Base-by-base conservation (phyloP, 2,329 filamentous ascomycete species). In the Sphaerulina musiva region DNA sequence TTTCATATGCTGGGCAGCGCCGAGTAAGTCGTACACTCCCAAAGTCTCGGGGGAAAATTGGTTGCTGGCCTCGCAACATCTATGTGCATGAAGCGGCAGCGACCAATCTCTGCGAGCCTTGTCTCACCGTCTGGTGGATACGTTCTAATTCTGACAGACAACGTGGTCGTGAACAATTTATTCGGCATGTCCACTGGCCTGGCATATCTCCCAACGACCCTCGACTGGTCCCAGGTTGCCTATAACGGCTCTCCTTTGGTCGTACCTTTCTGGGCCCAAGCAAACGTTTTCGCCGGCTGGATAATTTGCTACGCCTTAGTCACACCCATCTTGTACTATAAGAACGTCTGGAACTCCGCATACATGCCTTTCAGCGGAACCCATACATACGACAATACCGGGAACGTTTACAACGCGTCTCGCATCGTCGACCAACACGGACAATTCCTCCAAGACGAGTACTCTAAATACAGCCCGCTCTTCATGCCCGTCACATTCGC, bases 1-100 rank as follows among this genome's bases (percentile, higher is more conserved):
- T 8, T 48, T 48, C 46, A 48, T 48, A 12, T 48, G 46, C 34
- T 48, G 46, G 46, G 46, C 46, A 29, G 46, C 46, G n/a, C 46
- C 46, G 14, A 41, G 32, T 36, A 36, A 36, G 32, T 12, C 32
- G 4, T 9, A 34, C 11, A 36, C 8, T 36, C 32, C 32, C 8
- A 12, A 2, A 20, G 20, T 4, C 20, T 20, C 20, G 2, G 20
- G 20, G 2, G 20, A 4, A 20, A 20, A 20, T 2, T 20, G 20
- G 20, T 20, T 20, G 20, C 20, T 20, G 20, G 20, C 20, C 3
- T 20, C 20, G 20, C 20, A 20, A 20, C 20, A 2, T 20, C 20
- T 20, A 20, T 20, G 20, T 20, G 20, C 20, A 20, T 20, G 20
- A 4, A 20, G 20, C 20, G 20, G 20, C 20, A 20, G 3, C 20